Percentiles rank a stretch among this genome's conserved stretches.
These are phyloP conservation scores for Chalaropsis ovoidea DNA, from an alignment of 2,329 filamentous ascomycete species.

Conservation along the genomic window DNA sequence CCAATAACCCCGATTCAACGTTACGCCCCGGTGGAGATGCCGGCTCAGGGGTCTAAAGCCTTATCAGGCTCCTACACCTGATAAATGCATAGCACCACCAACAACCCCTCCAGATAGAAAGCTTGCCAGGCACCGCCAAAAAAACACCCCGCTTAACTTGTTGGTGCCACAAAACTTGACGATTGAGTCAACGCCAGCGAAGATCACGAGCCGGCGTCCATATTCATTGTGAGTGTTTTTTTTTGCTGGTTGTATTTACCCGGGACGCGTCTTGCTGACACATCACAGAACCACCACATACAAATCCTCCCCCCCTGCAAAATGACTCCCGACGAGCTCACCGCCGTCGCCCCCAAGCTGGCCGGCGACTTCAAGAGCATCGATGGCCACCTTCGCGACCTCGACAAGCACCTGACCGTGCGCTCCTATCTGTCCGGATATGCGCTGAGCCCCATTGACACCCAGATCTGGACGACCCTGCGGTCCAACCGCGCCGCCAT, in stretches of 20 bases:
- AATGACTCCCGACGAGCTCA: constrained; percentile 50
- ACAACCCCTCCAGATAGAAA: background rate
- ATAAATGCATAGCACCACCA: constrained; percentile 13
- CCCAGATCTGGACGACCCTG: constrained; percentile 72
- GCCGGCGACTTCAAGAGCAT: constrained; percentile 70
- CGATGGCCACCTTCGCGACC: constrained; percentile 60
- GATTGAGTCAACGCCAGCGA: constrained; percentile 20
- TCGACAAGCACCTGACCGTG: constrained; percentile 80
- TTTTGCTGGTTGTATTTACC: background rate
- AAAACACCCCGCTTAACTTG: constrained; percentile 17
- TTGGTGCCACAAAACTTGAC: constrained; percentile 21
- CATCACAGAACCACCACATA: background rate
- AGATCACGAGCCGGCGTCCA: background rate
- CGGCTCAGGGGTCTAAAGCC: background rate
- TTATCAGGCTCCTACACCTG: background rate
- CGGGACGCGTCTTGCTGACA: background rate
- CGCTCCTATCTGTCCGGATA: constrained; percentile 81
- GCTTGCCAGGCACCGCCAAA: constrained; percentile 5
- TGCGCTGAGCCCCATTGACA: constrained; percentile 63
- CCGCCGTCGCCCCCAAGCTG: constrained; percentile 42
- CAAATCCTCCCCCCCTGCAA: constrained; percentile 27
- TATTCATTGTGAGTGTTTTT: background rate
- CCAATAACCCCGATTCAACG: constrained; percentile 3
- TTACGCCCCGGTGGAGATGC: background rate
- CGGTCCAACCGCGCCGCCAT: constrained; percentile 76